Percentiles rank a stretch among this genome's conserved stretches.
Evolutionary conservation across 352 stramenopile species (phyloP).

Genomic region (Aphanomyces euteiches): DNA sequence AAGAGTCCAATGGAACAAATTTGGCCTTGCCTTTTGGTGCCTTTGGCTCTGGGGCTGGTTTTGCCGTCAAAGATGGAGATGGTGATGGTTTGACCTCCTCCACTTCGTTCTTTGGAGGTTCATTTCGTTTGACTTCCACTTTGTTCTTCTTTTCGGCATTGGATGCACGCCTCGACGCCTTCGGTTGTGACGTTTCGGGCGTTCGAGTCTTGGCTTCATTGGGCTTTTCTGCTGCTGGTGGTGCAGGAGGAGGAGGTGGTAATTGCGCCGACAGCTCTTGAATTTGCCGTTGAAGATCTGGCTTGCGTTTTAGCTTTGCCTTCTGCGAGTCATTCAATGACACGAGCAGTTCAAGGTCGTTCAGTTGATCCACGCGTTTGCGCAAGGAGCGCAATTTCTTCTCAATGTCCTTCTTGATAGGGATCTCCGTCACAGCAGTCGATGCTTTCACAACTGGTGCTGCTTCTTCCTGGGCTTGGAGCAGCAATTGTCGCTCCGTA

Average conservation of each 20-base stretch:
- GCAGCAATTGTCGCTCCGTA: background rate
- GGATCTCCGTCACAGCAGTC: background rate
- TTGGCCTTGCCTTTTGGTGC: conserved; percentile 36
- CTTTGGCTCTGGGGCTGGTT: conserved; percentile 7
- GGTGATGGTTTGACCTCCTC: background rate
- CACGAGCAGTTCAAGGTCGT: conserved; percentile 12
- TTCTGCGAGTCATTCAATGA: conserved; percentile 5
- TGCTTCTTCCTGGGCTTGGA: no score
- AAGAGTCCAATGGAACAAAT: conserved; percentile 55
- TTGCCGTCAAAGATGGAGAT: background rate
- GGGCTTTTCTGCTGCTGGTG: background rate
- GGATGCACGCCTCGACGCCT: background rate
- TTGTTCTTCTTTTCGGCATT: no score
- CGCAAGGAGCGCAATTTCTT: conserved; percentile 16
- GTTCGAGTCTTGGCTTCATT: no score
- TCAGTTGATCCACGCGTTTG: conserved; percentile 22
- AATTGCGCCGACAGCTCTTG: background rate
- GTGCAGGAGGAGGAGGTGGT: background rate
- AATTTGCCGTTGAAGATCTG: conserved; percentile 13
- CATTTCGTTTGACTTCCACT: background rate
- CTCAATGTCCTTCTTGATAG: conserved; percentile 21
- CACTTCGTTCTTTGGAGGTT: background rate
- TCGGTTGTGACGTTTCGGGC: background rate
- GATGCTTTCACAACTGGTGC: background rate
- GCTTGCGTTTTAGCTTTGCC: conserved; percentile 23